Evolutionary conservation across 176 grass and related monocot genomes (phyloP), one percentile per base, ranked within the genome.

Genomic region (Carex scoparia): DNA sequence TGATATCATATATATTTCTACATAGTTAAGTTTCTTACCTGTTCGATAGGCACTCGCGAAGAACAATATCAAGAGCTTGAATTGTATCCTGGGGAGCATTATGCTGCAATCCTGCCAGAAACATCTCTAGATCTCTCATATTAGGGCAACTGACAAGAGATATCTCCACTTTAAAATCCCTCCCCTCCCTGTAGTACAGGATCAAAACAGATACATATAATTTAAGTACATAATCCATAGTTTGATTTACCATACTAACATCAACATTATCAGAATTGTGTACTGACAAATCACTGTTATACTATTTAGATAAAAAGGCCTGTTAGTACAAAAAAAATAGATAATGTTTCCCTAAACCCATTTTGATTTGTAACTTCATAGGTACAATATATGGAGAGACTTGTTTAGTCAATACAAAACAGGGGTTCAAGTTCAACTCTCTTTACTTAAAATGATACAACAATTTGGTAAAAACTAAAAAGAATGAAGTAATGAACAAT

Each of bases 51-150:
- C 87, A 65, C 81, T 94, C 84, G 1, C 77, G 84, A 6, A 94
- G 46, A 7, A 94, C 90, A 63, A 92, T 85, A 87, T 92, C 90
- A 0, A 94, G 86, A 32, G 68, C 84, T 82, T 90, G 81, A 28
- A 92, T 85, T 10, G 88, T 85, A 19, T 94, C 76, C 5, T 12
- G 56, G 0, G 92, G 90, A 56, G 85, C 84, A 87, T 86, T 85
- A 0, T 56, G 27, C 0, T 38, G 18, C 30, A 55, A 11, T 10
- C 90, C 92, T 13, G 80, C 81, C 80, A 92, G 79, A 49, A 92
- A 84, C 85, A 79, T 87, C 31, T n/a, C 37, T 11, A 94, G 84
- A 61, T 87, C 80, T 27, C 88, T 12, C 57, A 92, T 67, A 83
- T 84, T 83, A 61, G 88, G 64, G 2, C 3, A 1, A 12, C 57